These are phyloP conservation scores for Xylaria hypoxylon DNA, from an alignment of 2,329 filamentous ascomycete genomes.

Conservation along the genomic window DNA sequence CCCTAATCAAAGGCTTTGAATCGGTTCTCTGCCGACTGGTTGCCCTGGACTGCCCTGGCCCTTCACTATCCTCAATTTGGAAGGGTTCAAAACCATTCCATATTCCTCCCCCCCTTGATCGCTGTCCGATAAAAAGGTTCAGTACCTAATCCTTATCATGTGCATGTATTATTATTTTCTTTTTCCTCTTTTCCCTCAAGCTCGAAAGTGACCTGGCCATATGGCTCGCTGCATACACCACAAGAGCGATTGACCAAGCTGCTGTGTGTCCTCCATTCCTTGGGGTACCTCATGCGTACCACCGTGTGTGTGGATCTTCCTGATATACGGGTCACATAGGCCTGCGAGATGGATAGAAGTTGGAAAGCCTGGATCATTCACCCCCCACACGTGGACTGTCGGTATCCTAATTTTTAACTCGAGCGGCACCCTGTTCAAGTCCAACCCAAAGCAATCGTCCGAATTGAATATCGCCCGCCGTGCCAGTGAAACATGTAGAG, in stretches of 20 bases:
- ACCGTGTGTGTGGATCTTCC: conserved; percentile 43
- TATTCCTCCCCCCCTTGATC: not conserved
- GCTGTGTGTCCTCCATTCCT: conserved; percentile 35
- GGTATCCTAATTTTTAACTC: conserved; percentile 50
- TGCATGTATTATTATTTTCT: not conserved
- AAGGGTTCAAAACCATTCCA: not conserved
- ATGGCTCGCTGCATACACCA: conserved; percentile 45
- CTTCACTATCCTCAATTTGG: conserved; percentile 18
- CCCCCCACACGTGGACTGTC: conserved; percentile 48
- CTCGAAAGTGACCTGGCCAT: conserved; percentile 45
- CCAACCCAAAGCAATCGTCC: conserved; percentile 50
- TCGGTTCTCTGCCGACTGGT: not conserved
- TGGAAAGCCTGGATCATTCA: conserved; percentile 45
- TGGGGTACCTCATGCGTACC: conserved; percentile 41
- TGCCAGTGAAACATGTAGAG: conserved; percentile 38
- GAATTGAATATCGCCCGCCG: conserved; percentile 47
- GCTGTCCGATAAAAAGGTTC: conserved; percentile 7
- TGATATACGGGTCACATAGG: conserved; percentile 49
- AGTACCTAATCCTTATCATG: not conserved
- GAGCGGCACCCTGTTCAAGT: conserved; percentile 46
- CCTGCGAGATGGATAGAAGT: conserved; percentile 47
- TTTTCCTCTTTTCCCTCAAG: conserved; percentile 12
- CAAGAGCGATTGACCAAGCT: conserved; percentile 41
- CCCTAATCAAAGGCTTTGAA: not conserved
- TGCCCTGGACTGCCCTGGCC: not conserved